Percentiles rank a stretch among this genome's conserved stretches.
These are phyloP conservation scores for carrot (Daucus carota) DNA, from an alignment of 129 eudicot genomes.

Conservation along the genomic window DNA sequence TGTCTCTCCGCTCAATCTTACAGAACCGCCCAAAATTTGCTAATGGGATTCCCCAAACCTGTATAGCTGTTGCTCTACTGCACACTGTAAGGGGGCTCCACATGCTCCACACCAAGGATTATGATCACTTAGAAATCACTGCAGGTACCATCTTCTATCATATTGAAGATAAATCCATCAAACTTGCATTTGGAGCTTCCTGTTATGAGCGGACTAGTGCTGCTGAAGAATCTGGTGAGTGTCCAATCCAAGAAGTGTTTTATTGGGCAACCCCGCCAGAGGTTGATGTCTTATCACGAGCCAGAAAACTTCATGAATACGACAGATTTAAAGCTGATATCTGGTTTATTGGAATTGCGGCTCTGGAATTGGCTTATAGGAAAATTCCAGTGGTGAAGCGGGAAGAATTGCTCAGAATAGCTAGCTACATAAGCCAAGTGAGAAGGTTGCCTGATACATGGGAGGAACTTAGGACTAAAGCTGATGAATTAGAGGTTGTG, in stretches of 20 bases:
- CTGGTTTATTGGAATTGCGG: slow-evolving; percentile 2
- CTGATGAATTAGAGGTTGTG: background rate
- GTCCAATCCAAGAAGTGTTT: background rate
- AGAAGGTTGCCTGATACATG: background rate
- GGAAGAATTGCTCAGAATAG: background rate
- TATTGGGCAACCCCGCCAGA: background rate
- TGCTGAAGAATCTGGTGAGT: background rate
- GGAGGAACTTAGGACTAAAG: background rate
- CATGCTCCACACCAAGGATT: background rate
- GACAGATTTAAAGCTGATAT: background rate
- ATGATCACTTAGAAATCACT: background rate
- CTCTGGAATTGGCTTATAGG: slow-evolving; percentile 6
- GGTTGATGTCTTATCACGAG: background rate
- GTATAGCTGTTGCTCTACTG: background rate
- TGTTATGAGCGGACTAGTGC: background rate
- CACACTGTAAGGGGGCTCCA: background rate
- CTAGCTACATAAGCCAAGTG: background rate
- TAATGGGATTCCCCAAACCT: background rate
- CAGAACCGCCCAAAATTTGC: background rate
- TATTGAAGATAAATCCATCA: background rate
- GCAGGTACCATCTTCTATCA: background rate
- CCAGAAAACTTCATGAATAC: background rate
- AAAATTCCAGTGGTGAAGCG: background rate
- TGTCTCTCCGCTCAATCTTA: background rate
- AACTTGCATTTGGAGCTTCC: background rate